phyloP scores from a whole-genome alignment of 371 early-diverging fungal genomes.

The Coemansia linderi region DNA sequence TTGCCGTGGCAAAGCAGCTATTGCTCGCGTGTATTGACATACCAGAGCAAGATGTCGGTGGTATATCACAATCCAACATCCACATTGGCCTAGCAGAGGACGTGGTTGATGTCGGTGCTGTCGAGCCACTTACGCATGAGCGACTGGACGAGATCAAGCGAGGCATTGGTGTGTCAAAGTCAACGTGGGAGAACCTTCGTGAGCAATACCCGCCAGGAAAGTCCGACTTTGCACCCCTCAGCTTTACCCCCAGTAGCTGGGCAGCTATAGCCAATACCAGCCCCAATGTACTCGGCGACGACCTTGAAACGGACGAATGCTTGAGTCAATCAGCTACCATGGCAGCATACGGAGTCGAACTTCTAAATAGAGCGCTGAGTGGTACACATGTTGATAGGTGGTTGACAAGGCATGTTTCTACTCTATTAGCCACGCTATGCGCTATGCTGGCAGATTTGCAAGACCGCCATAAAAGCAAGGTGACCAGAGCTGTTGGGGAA shows the following conservation, averaged over 20 bases:
- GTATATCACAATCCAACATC: background rate
- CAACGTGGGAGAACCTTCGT: background rate
- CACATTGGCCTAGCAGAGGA: background rate
- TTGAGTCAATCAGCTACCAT: background rate
- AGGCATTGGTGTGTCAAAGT: background rate
- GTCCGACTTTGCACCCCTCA: conserved; percentile 1
- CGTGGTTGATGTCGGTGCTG: background rate
- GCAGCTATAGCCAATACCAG: background rate
- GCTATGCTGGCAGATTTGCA: too few species aligned
- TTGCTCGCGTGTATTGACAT: background rate
- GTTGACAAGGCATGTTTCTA: background rate
- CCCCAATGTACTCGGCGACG: background rate
- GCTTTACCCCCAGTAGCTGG: background rate
- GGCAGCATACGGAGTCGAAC: background rate
- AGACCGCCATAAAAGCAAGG: too few species aligned
- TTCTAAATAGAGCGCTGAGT: background rate
- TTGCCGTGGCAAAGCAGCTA: background rate
- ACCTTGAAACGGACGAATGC: background rate
- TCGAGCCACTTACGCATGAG: background rate
- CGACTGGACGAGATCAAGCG: background rate
- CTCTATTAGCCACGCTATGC: background rate
- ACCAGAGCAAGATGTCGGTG: background rate
- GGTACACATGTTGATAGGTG: background rate
- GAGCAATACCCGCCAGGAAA: background rate
- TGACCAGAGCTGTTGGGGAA: too few species aligned